These are phyloP conservation scores for Fraxinus excelsior DNA, from an alignment of 257 asterid species.

Conservation along the genomic window DNA sequence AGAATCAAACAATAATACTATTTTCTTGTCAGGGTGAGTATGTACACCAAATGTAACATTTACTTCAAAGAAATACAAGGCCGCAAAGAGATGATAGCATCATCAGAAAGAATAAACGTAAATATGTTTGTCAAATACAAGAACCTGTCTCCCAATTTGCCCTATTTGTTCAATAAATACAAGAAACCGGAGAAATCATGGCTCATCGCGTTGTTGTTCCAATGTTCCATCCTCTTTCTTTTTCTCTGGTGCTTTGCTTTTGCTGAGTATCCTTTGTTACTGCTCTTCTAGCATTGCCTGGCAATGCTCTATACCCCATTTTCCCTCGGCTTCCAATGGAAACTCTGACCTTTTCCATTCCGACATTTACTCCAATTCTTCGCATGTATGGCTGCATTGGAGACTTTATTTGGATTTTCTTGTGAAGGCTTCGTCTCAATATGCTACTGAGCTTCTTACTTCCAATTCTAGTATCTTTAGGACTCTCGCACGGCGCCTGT, in stretches of 20 bases:
- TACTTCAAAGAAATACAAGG: constrained; percentile 29
- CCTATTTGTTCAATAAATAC: constrained; percentile 24
- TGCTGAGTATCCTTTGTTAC: constrained; percentile 54
- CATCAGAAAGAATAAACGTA: constrained; percentile 27
- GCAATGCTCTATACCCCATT: constrained; percentile 60
- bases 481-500: constrained; percentile 53
- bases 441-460: constrained; percentile 56
- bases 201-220: constrained; percentile 71
- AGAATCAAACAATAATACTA: constrained; percentile 10
- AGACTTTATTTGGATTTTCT: constrained; percentile 61
- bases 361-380: constrained; percentile 80
- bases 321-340: constrained; percentile 84
- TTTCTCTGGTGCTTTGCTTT: constrained; percentile 66
- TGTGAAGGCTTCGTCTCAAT: constrained; percentile 68
- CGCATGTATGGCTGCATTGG: constrained; percentile 61
- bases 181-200: constrained; percentile 16
- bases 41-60: constrained; percentile 32
- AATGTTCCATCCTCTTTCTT: constrained; percentile 87
- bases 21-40: constrained; percentile 13
- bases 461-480: constrained; percentile 52
- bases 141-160: not conserved
- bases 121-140: not conserved
- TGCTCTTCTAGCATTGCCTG: constrained; percentile 66
- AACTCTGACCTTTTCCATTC: constrained; percentile 80
- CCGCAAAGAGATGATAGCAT: constrained; percentile 38